Conservation (phyloP, 2,329 filamentous ascomycete genomes). For the Davidsoniella neocaledoniae region DNA sequence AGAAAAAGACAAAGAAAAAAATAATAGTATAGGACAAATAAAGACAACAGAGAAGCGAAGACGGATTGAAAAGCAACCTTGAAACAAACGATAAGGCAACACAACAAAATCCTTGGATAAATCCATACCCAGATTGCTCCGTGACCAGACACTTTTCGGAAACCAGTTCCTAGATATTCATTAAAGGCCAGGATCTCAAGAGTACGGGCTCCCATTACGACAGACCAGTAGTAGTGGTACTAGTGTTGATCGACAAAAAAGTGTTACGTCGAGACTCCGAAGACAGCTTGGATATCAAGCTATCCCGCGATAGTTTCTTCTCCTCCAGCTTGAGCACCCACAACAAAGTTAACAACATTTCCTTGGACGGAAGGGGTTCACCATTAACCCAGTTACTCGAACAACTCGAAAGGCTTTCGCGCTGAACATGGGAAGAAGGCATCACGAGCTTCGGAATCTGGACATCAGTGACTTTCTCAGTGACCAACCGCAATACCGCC, state of each 20-base stretch:
- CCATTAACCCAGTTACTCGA: constrained; percentile 18
- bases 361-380: constrained; percentile 26
- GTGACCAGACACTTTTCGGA: background rate
- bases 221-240: constrained; percentile 6
- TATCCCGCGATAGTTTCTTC: constrained; percentile 17
- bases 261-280: constrained; percentile 1
- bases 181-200: background rate
- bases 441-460: constrained; percentile 23
- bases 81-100: constrained; percentile 5
- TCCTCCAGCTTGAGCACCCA: constrained; percentile 30
- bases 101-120: background rate
- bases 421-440: constrained; percentile 21
- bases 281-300: background rate
- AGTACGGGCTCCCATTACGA: constrained; percentile 2
- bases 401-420: constrained; percentile 22
- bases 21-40: constrained; percentile 1
- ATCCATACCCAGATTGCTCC: background rate
- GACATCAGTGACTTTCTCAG: constrained; percentile 33
- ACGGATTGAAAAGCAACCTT: background rate
- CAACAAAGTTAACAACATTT: constrained; percentile 30
- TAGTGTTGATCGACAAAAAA: constrained; percentile 5
- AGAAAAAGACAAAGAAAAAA: background rate
- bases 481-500: constrained; percentile 54
- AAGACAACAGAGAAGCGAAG: constrained; percentile 7
- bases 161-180: constrained; percentile 2